Percentiles rank a stretch among this genome's conserved stretches.
These are phyloP conservation scores for Termitomyces sp. DNA, from an alignment of 768 basidiomycete genomes.

Conservation along the genomic window DNA sequence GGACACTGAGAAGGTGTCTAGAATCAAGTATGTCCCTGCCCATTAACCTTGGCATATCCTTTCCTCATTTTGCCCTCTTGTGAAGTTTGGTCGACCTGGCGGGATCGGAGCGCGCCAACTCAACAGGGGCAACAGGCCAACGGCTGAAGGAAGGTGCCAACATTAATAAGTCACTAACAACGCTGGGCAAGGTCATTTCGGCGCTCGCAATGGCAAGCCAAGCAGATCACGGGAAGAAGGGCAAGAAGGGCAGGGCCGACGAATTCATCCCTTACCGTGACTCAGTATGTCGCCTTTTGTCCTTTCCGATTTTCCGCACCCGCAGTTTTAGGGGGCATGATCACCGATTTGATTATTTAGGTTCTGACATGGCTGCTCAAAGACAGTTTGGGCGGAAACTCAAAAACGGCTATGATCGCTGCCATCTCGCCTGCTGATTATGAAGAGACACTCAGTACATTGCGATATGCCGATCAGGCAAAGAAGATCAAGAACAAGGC, in stretches of 20 bases:
- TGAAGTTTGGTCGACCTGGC: conserved; percentile 89
- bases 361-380: conserved; percentile 98
- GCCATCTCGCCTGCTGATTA: conserved; percentile 99
- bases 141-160: conserved; percentile 97
- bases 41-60: conserved; percentile 1
- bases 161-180: conserved; percentile 98
- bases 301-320: conserved; percentile 6
- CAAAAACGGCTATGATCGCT: conserved; percentile 99
- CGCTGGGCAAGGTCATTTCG: conserved; percentile 96
- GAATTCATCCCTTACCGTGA: conserved; percentile 98
- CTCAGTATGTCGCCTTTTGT: conserved; percentile 52
- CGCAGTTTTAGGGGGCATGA: not conserved
- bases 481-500: conserved; percentile 99
- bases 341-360: conserved; percentile 28
- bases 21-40: conserved; percentile 64
- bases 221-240: conserved; percentile 64
- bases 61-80: conserved; percentile 8
- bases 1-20: conserved; percentile 97
- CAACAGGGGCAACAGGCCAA: conserved; percentile 95
- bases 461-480: conserved; percentile 97
- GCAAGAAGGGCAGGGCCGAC: conserved; percentile 83
- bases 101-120: conserved; percentile 94
- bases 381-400: conserved; percentile 95
- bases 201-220: conserved; percentile 73
- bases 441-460: conserved; percentile 93